These are phyloP conservation scores for Fonsecaea erecta DNA, from an alignment of 2,329 filamentous ascomycete species.

Conservation along the genomic window DNA sequence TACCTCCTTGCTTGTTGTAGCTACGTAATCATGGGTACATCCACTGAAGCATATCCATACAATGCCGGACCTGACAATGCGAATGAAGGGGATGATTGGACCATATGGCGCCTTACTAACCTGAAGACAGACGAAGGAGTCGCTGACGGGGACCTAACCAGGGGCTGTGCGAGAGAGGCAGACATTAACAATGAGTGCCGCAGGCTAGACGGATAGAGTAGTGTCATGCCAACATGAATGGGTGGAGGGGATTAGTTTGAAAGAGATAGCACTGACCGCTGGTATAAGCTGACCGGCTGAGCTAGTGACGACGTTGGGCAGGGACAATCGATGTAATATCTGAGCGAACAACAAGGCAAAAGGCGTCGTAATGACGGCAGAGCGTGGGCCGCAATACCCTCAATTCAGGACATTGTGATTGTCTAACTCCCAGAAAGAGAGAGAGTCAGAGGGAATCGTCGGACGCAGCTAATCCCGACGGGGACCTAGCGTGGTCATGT, in stretches of 20 bases:
- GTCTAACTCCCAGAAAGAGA: slow-evolving; percentile 11
- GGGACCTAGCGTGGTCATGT: background rate
- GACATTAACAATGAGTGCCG: too few species aligned
- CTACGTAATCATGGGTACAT: too few species aligned
- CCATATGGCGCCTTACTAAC: too few species aligned
- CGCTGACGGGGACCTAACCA: too few species aligned
- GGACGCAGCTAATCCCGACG: background rate
- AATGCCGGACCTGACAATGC: too few species aligned
- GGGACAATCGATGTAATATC: slow-evolving; percentile 16
- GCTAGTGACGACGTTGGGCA: slow-evolving; percentile 14
- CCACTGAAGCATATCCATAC: too few species aligned
- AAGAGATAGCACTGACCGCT: background rate
- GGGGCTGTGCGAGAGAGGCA: too few species aligned
- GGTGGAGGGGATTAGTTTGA: slow-evolving; percentile 3
- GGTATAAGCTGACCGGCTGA: slow-evolving; percentile 16
- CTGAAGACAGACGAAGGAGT: too few species aligned
- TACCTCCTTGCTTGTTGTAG: too few species aligned
- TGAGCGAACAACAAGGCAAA: slow-evolving; percentile 14
- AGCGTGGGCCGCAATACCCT: slow-evolving; percentile 10
- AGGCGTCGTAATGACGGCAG: slow-evolving; percentile 11
- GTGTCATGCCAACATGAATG: slow-evolving; percentile 5
- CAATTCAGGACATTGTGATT: slow-evolving; percentile 9
- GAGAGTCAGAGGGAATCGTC: too few species aligned
- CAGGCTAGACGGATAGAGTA: too few species aligned
- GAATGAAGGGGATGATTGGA: too few species aligned